Percentiles rank a stretch among this genome's conserved stretches.
phyloP scores from a whole-genome alignment of 495 filamentous ascomycete species.

The Xylaria nigripes region DNA sequence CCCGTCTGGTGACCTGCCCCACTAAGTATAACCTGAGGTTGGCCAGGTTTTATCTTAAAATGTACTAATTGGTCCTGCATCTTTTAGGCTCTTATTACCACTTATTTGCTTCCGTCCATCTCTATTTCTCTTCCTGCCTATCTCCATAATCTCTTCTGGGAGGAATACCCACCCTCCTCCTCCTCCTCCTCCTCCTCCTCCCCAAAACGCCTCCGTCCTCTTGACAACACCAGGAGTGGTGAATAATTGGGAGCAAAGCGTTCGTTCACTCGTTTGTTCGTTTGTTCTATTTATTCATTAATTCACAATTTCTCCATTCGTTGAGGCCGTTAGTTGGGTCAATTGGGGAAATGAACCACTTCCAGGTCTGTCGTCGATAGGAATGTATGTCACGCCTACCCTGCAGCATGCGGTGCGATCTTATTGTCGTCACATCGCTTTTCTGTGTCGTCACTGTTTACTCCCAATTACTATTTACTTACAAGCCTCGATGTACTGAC shows the following conservation, averaged over 20 bases:
- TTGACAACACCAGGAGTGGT: slow-evolving; percentile 5
- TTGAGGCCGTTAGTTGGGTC: neutral
- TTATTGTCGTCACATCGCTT: slow-evolving; percentile 13
- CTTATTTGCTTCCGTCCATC: slow-evolving; percentile 1
- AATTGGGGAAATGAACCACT: slow-evolving; percentile 23
- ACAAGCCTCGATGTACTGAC: slow-evolving; percentile 13
- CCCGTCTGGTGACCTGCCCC: slow-evolving; percentile 30
- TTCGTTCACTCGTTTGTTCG: neutral
- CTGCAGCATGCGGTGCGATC: slow-evolving; percentile 32
- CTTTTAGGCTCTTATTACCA: slow-evolving; percentile 1
- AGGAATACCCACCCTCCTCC: slow-evolving; percentile 3
- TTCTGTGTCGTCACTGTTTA: neutral
- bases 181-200: neutral
- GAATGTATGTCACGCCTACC: slow-evolving; percentile 29
- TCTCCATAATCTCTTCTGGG: neutral
- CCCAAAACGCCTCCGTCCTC: neutral
- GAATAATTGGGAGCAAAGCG: neutral
- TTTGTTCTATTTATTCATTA: neutral
- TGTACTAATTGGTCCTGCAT: slow-evolving; percentile 11
- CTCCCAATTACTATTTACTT: neutral
- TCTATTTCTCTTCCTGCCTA: slow-evolving; percentile 1
- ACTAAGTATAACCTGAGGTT: slow-evolving; percentile 23
- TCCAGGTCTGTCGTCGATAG: slow-evolving; percentile 22
- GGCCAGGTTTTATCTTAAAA: slow-evolving; percentile 15
- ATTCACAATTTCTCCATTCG: neutral